These are phyloP conservation scores for Candida glucosophila DNA, from an alignment of 1,139 yeast genomes.

Conservation along the genomic window DNA sequence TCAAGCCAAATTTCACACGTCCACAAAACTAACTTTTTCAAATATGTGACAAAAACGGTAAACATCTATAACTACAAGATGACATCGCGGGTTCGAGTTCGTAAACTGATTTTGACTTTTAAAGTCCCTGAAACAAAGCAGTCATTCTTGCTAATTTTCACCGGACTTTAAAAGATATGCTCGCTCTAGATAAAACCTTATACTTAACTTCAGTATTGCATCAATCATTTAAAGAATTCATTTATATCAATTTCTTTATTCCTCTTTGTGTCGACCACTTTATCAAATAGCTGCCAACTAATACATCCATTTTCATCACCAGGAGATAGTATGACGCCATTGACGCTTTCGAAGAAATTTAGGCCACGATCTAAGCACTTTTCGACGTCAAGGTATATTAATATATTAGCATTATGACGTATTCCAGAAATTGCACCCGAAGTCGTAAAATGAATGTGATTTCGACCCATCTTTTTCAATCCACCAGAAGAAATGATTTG, in stretches of 20 bases:
- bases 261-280: conserved; percentile 14
- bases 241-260: conserved; percentile 1
- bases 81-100: too few relatives aligned
- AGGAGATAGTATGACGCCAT: conserved; percentile 65
- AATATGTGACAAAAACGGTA: too few relatives aligned
- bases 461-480: conserved; percentile 60
- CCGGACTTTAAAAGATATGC: conserved; percentile 1
- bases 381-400: conserved; percentile 53
- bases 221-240: background rate
- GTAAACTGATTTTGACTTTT: too few relatives aligned
- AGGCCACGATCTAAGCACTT: conserved; percentile 39
- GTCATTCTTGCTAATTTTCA: background rate
- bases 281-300: conserved; percentile 34
- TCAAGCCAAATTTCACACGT: too few relatives aligned
- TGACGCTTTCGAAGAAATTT: conserved; percentile 55
- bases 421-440: conserved; percentile 56
- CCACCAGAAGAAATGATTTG: conserved; percentile 49
- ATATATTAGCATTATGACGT: conserved; percentile 48
- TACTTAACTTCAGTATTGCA: too few relatives aligned
- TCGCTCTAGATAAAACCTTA: too few relatives aligned
- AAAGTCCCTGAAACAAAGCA: background rate
- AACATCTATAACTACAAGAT: too few relatives aligned
- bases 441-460: conserved; percentile 69
- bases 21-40: too few relatives aligned
- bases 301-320: conserved; percentile 54